phyloP scores from a whole-genome alignment of 2,329 filamentous ascomycete genomes.

The Gliomastix tumulicola region DNA sequence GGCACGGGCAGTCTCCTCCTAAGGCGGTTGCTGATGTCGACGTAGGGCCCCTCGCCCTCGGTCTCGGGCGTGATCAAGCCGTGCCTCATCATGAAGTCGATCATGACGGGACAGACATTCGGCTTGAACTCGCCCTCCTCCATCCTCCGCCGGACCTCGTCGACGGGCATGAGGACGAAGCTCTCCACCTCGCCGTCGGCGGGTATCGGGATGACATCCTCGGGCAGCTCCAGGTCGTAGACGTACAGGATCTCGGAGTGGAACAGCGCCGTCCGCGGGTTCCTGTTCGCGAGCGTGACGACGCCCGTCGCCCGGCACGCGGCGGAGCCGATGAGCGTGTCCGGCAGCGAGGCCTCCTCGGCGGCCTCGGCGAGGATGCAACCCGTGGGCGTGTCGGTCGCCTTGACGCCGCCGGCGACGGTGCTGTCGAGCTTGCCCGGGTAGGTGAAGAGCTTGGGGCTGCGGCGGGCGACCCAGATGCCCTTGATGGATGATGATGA shows the following conservation, averaged over 20 bases:
- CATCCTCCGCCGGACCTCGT: slow-evolving; percentile 54
- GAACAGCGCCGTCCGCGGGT: slow-evolving; percentile 14
- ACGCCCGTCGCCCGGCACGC: slow-evolving; percentile 15
- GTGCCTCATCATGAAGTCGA: slow-evolving; percentile 78
- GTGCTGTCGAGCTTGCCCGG: slow-evolving; percentile 72
- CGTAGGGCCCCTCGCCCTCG: slow-evolving; percentile 60
- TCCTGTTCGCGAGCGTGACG: slow-evolving; percentile 25
- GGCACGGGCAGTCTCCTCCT: slow-evolving; percentile 35
- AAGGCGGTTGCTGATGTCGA: slow-evolving; percentile 53
- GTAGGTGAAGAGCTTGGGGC: slow-evolving; percentile 63
- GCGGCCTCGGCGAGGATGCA: slow-evolving; percentile 64
- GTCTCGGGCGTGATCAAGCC: slow-evolving; percentile 68
- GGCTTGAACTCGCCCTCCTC: slow-evolving; percentile 71
- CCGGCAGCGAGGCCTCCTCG: slow-evolving; percentile 56
- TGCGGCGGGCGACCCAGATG: slow-evolving; percentile 67
- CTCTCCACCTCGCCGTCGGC: slow-evolving; percentile 73
- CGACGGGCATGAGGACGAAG: slow-evolving; percentile 61
- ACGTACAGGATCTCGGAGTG: slow-evolving; percentile 50
- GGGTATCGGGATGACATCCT: slow-evolving; percentile 54
- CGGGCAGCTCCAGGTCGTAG: slow-evolving; percentile 65
- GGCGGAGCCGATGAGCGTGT: slow-evolving; percentile 15
- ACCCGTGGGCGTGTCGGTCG: slow-evolving; percentile 57
- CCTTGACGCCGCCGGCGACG: slow-evolving; percentile 69
- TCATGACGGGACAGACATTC: slow-evolving; percentile 69
- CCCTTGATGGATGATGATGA: slow-evolving; percentile 10